Conservation (phyloP, 1,284 basidiomycete species). For the Fistulina hepatica region DNA sequence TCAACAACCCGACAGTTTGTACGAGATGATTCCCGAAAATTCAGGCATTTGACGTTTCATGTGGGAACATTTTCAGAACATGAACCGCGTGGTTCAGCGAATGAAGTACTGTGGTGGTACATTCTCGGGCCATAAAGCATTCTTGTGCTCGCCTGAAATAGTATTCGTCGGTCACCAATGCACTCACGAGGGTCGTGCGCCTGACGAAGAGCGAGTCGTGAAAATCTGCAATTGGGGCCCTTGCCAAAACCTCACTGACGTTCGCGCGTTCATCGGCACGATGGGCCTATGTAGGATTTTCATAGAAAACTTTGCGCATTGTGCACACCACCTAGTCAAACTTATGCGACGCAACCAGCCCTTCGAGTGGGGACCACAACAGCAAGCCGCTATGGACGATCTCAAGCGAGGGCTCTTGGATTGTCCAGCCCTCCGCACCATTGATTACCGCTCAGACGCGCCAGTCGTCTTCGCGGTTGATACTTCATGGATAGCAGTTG, state of each 20-base stretch:
- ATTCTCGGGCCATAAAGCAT: constrained; percentile 18
- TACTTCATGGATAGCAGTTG: constrained; percentile 25
- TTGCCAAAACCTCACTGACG: constrained; percentile 14
- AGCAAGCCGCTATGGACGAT: constrained; percentile 14
- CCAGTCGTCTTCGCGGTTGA: constrained; percentile 15
- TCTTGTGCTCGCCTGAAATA: constrained; percentile 13
- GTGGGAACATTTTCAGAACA: constrained; percentile 15
- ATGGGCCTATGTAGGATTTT: constrained; percentile 18
- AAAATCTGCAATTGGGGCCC: constrained; percentile 17
- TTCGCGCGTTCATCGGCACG: constrained; percentile 21
- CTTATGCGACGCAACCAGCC: constrained; percentile 15
- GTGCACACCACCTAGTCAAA: constrained; percentile 15
- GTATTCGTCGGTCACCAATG: constrained; percentile 21
- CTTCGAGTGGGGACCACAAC: constrained; percentile 16
- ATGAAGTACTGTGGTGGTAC: constrained; percentile 13
- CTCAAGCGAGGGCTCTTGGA: constrained; percentile 16
- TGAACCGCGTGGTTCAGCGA: constrained; percentile 7
- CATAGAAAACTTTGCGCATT: constrained; percentile 15
- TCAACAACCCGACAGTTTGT: constrained; percentile 10
- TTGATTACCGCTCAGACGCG: constrained; percentile 8
- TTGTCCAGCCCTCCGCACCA: constrained; percentile 13
- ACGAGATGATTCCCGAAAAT: constrained; percentile 13
- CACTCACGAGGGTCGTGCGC: constrained; percentile 16
- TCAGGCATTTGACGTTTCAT: constrained; percentile 16
- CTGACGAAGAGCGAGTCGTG: constrained; percentile 14